Evolutionary conservation across 225 moss, liverwort and hornwort species (phyloP).

Genomic region (Polytrichum commune): DNA sequence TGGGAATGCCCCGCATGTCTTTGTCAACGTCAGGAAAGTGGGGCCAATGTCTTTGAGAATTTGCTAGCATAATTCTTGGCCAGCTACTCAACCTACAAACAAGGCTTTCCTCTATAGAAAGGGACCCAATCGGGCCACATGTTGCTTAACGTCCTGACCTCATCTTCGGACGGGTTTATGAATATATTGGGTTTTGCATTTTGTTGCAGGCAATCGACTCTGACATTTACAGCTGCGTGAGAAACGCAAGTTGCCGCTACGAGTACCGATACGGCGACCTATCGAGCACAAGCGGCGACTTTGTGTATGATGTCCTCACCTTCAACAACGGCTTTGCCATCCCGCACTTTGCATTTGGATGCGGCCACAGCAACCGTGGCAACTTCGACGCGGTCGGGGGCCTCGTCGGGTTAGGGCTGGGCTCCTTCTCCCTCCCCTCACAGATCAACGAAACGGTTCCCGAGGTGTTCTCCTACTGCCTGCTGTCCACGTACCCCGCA

Average conservation of each 20-base stretch:
- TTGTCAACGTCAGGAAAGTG: no score
- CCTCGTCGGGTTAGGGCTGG: conserved; percentile 27
- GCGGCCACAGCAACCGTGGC: conserved; percentile 36
- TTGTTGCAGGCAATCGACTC: no score
- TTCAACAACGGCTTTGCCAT: neutral
- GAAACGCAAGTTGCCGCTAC: conserved; percentile 17
- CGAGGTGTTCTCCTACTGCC: conserved; percentile 31
- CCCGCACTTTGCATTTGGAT: conserved; percentile 8
- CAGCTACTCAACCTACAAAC: no score
- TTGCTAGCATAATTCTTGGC: no score
- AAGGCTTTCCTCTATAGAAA: no score
- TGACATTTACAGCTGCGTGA: neutral
- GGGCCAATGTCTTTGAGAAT: no score
- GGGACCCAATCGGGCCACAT: no score
- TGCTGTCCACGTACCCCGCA: conserved; percentile 9
- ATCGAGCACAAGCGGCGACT: conserved; percentile 37
- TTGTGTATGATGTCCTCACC: conserved; percentile 34
- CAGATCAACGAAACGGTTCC: conserved; percentile 7
- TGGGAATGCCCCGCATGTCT: no score
- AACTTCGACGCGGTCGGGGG: conserved; percentile 32
- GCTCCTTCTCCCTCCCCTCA: conserved; percentile 24
- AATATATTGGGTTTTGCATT: no score
- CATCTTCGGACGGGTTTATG: no score
- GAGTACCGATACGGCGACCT: conserved; percentile 35
- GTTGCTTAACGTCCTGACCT: no score